Percentiles rank a stretch among this genome's conserved stretches.
Evolutionary conservation across 2,329 filamentous ascomycete genomes (phyloP).

Genomic region (Trichoderma oligosporum): DNA sequence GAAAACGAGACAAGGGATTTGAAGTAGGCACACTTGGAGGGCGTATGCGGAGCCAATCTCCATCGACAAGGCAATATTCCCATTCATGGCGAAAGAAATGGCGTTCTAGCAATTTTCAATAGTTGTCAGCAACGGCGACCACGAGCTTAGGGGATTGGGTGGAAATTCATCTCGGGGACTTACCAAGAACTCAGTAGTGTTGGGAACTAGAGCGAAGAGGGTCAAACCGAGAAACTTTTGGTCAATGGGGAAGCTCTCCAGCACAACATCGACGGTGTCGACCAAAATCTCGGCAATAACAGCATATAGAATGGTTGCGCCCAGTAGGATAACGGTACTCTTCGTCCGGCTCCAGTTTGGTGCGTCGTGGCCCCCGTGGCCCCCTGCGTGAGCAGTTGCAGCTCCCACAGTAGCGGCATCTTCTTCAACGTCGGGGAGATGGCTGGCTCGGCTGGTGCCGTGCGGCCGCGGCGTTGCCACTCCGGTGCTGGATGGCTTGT

Average conservation of each 20-base stretch:
- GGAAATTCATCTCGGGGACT: conserved; percentile 34
- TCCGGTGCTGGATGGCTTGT: conserved; percentile 37
- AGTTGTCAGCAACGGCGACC: conserved; percentile 9
- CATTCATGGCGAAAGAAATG: conserved; percentile 99
- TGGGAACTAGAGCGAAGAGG: conserved; percentile 91
- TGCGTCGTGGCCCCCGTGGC: conserved; percentile 83
- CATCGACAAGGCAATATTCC: conserved; percentile 97
- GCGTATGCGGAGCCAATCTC: conserved; percentile 98
- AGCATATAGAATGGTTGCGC: conserved; percentile 89
- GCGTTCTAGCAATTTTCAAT: conserved; percentile 62
- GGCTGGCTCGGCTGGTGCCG: conserved; percentile 37
- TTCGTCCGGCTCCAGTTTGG: conserved; percentile 95
- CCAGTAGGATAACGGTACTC: conserved; percentile 83
- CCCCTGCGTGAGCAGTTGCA: conserved; percentile 33
- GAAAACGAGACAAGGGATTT: conserved; percentile 87
- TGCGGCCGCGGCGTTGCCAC: conserved; percentile 26
- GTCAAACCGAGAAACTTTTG: conserved; percentile 98
- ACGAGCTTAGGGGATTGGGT: neutral
- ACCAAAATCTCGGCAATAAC: conserved; percentile 96
- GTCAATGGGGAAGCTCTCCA: conserved; percentile 85
- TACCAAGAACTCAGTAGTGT: conserved; percentile 96
- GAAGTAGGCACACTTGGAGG: conserved; percentile 88
- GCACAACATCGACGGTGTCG: conserved; percentile 93
- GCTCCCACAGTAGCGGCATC: conserved; percentile 31
- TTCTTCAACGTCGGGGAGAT: conserved; percentile 47